A percentile compares a stretch with the other conserved stretches of the same genome.
These are phyloP conservation scores for Boletus sp. DNA, from an alignment of 768 basidiomycete species.

Conservation along the genomic window DNA sequence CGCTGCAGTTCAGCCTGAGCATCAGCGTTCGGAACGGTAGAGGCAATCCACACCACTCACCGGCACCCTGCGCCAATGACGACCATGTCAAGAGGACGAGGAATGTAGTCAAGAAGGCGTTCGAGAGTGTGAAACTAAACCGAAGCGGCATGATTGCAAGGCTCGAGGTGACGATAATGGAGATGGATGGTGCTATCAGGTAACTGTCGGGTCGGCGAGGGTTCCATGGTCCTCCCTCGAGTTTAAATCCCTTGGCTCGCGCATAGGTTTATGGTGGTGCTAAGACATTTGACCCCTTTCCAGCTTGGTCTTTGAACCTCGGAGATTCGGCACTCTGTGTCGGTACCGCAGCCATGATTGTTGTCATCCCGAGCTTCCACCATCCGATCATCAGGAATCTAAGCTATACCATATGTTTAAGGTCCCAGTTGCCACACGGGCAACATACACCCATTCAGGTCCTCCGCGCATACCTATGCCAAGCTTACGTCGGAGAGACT, in stretches of 20 bases:
- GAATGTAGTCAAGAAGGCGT: not conserved
- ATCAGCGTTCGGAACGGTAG: not conserved
- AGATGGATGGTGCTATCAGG: not conserved
- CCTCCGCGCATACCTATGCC: too few species aligned
- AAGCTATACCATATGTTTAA: not conserved
- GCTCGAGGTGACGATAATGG: not conserved
- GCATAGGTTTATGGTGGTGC: slow-evolving; percentile 4
- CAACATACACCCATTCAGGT: not conserved
- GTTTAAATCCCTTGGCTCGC: slow-evolving; percentile 2
- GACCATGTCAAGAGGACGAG: slow-evolving; percentile 5
- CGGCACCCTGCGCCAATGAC: slow-evolving; percentile 2
- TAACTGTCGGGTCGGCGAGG: not conserved
- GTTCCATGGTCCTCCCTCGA: not conserved
- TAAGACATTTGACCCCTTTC: not conserved
- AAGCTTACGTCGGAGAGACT: not conserved
- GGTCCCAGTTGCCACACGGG: not conserved
- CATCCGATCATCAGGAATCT: not conserved
- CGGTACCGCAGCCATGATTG: not conserved
- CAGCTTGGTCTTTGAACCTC: not conserved
- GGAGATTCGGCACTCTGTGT: not conserved
- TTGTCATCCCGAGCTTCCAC: not conserved
- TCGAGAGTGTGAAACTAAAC: not conserved
- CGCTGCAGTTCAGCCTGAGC: not conserved
- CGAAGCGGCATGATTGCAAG: not conserved
- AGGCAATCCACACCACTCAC: not conserved